Percentiles rank a stretch among this genome's conserved stretches.
Conservation (phyloP, 495 filamentous ascomycete species). For the Aspergillus incahuasiensis region DNA sequence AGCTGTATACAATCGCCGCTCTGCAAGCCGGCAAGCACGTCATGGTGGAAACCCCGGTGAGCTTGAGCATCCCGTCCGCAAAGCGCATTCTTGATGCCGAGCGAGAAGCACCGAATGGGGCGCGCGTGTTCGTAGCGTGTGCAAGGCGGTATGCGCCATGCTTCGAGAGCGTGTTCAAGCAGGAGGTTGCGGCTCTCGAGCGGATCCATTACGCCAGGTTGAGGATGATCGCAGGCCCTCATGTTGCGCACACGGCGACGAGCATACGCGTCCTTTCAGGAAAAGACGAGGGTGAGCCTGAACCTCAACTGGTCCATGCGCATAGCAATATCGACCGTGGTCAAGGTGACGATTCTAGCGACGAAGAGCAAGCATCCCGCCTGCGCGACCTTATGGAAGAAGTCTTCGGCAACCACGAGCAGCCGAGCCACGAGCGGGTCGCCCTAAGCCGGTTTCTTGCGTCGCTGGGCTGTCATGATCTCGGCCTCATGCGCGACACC, state of each 20-base stretch:
- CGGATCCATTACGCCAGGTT: conserved; percentile 50
- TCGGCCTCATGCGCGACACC: conserved; percentile 52
- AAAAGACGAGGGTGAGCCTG: neutral
- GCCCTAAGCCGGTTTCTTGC: conserved; percentile 42
- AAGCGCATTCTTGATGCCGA: conserved; percentile 40
- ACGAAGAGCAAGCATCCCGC: neutral
- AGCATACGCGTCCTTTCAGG: neutral
- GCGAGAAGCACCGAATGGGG: conserved; percentile 17
- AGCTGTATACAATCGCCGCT: conserved; percentile 42
- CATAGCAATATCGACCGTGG: too few species aligned
- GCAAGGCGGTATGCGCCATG: conserved; percentile 51
- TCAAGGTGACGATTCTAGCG: too few species aligned
- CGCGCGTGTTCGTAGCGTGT: conserved; percentile 51
- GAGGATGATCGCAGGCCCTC: conserved; percentile 50
- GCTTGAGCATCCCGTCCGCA: conserved; percentile 37
- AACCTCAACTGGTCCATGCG: too few species aligned
- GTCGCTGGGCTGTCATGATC: conserved; percentile 50
- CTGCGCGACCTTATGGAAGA: conserved; percentile 25
- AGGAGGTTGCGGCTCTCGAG: conserved; percentile 40
- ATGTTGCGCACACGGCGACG: conserved; percentile 20
- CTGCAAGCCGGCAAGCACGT: conserved; percentile 48
- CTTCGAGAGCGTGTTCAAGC: conserved; percentile 45
- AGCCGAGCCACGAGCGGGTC: conserved; percentile 29
- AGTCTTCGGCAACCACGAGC: conserved; percentile 26
- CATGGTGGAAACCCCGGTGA: conserved; percentile 53